Percentiles rank a stretch among this genome's conserved stretches.
Conservation (phyloP, 805 yeast genomes). For the Groenewaldozyma tartarivorans region DNA sequence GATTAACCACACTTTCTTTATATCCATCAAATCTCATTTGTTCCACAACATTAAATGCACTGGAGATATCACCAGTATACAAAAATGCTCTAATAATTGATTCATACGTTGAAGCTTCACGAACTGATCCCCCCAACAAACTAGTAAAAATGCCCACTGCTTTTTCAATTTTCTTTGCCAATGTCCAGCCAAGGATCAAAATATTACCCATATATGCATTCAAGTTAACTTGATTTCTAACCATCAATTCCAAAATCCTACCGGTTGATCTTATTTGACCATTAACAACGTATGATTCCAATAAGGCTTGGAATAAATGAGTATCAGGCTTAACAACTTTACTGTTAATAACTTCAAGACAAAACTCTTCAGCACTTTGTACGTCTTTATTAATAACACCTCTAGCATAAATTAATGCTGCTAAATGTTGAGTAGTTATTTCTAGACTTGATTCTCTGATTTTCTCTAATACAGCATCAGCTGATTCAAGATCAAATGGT, state of each 20-base stretch:
- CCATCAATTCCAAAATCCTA: slow-evolving; percentile 27
- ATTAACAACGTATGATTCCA: slow-evolving; percentile 31
- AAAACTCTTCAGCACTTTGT: slow-evolving; percentile 27
- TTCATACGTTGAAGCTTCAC: slow-evolving; percentile 29
- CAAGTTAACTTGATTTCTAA: slow-evolving; percentile 22
- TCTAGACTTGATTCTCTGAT: slow-evolving; percentile 23
- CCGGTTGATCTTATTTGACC: slow-evolving; percentile 22
- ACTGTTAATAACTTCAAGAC: slow-evolving; percentile 22
- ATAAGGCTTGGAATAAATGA: slow-evolving; percentile 30
- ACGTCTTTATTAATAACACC: slow-evolving; percentile 29
- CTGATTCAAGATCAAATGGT: slow-evolving; percentile 26
- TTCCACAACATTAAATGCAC: slow-evolving; percentile 18
- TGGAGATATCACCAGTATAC: slow-evolving; percentile 14
- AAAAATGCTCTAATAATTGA: slow-evolving; percentile 27
- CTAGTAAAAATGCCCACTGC: slow-evolving; percentile 23
- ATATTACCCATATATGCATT: slow-evolving; percentile 27
- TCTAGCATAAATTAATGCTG: slow-evolving; percentile 30
- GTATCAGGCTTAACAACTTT: slow-evolving; percentile 28
- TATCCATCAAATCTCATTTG: slow-evolving; percentile 19
- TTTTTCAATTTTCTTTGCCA: slow-evolving; percentile 16
- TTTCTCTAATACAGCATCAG: slow-evolving; percentile 27
- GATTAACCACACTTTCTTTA: slow-evolving; percentile 25
- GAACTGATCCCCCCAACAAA: slow-evolving; percentile 14
- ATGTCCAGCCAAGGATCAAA: slow-evolving; percentile 29
- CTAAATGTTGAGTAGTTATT: slow-evolving; percentile 28